phyloP scores from a whole-genome alignment of 1,284 basidiomycete genomes.

The Trichosporon sp. region DNA sequence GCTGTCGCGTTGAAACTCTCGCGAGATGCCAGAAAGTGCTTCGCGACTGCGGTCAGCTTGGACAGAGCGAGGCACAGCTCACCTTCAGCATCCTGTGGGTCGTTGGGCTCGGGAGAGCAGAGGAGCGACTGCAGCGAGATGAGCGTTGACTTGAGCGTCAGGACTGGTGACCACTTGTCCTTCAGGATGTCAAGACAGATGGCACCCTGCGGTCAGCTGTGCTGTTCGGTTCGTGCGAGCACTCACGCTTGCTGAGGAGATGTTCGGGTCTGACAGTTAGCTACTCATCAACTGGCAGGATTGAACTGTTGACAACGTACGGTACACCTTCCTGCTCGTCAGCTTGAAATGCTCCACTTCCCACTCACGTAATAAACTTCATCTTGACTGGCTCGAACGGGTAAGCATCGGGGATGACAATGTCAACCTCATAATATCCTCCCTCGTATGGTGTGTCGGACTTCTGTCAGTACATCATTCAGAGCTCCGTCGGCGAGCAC shows the following conservation, averaged over 20 bases:
- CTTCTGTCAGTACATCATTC: slow-evolving; percentile 20
- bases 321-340: slow-evolving; percentile 69
- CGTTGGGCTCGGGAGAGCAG: slow-evolving; percentile 93
- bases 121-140: slow-evolving; percentile 92
- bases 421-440: slow-evolving; percentile 89
- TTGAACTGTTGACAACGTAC: slow-evolving; percentile 45
- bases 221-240: not conserved
- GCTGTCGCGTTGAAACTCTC: slow-evolving; percentile 87
- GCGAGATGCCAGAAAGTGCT: slow-evolving; percentile 87
- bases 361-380: slow-evolving; percentile 80
- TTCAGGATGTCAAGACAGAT: slow-evolving; percentile 64
- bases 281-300: not conserved
- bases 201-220: slow-evolving; percentile 38
- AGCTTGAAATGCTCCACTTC: slow-evolving; percentile 7
- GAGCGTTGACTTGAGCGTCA: slow-evolving; percentile 93
- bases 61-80: too few relatives aligned
- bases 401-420: slow-evolving; percentile 88
- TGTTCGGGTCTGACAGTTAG: slow-evolving; percentile 60
- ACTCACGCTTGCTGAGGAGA: slow-evolving; percentile 78
- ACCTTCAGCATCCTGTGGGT: slow-evolving; percentile 93
- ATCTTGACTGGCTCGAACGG: slow-evolving; percentile 98
- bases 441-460: slow-evolving; percentile 86
- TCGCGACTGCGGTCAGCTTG: slow-evolving; percentile 62
- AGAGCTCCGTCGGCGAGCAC: not conserved
- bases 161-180: slow-evolving; percentile 69